A percentile compares a stretch with the other conserved stretches of the same genome.
These are phyloP conservation scores for Ambrosia hybrid DNA, from an alignment of 140 eudicot genomes.

Conservation along the genomic window DNA sequence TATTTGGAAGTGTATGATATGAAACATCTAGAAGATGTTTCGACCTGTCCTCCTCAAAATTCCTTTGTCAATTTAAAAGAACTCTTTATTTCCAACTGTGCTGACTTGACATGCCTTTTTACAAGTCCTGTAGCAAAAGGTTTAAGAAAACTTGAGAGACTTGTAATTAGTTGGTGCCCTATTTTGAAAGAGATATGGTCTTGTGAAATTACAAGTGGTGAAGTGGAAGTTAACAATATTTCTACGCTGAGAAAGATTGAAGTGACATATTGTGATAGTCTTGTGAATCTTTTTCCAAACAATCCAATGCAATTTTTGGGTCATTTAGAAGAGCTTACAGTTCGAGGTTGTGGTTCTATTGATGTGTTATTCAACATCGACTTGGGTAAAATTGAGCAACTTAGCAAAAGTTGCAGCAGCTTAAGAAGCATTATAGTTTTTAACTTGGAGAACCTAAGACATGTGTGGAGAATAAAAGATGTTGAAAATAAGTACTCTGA, in stretches of 20 bases:
- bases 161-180: neutral
- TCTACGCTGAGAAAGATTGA: neutral
- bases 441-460: neutral
- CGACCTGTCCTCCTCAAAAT: neutral
- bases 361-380: neutral
- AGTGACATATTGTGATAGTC: neutral
- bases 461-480: conserved; percentile 11
- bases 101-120: conserved; percentile 3
- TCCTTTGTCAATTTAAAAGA: neutral
- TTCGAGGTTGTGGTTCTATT: neutral
- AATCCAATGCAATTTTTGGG: neutral
- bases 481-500: neutral
- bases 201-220: neutral
- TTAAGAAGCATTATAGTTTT: neutral
- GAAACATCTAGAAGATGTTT: neutral
- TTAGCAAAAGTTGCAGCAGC: neutral
- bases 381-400: neutral
- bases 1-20: neutral
- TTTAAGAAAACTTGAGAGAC: neutral
- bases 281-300: conserved; percentile 6
- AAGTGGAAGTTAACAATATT: neutral
- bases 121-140: conserved; percentile 4
- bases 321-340: neutral
- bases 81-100: neutral
- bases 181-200: conserved; percentile 8